phyloP scores from a whole-genome alignment of 768 basidiomycete genomes.

The Pulveroboletus sp. region DNA sequence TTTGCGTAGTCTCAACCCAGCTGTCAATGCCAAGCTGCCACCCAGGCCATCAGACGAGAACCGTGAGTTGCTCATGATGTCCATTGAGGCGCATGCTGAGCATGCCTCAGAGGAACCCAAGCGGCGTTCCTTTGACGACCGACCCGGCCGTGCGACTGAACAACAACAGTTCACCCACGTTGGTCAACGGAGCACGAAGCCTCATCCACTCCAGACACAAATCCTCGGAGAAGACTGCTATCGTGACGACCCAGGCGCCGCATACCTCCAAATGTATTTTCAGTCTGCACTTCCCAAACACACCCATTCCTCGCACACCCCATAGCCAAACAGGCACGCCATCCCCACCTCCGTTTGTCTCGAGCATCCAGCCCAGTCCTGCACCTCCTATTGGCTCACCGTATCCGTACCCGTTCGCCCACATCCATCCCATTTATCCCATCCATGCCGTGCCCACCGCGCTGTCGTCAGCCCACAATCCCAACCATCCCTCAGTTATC shows the following conservation, averaged over 20 bases:
- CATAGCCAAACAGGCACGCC: slow-evolving; percentile 73
- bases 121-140: slow-evolving; percentile 19
- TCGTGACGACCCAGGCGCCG: slow-evolving; percentile 58
- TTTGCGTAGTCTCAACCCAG: slow-evolving; percentile 56
- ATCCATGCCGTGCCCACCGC: slow-evolving; percentile 41
- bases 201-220: slow-evolving; percentile 38
- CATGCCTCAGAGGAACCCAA: slow-evolving; percentile 20
- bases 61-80: slow-evolving; percentile 25
- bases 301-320: slow-evolving; percentile 78
- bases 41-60: slow-evolving; percentile 23
- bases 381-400: slow-evolving; percentile 66
- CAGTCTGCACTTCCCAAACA: slow-evolving; percentile 63
- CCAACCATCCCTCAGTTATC: slow-evolving; percentile 47
- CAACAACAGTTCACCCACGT: slow-evolving; percentile 19
- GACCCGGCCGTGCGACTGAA: slow-evolving; percentile 16
- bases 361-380: slow-evolving; percentile 52
- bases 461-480: slow-evolving; percentile 37
- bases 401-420: slow-evolving; percentile 75
- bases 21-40: slow-evolving; percentile 47
- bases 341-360: slow-evolving; percentile 65
- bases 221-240: slow-evolving; percentile 57
- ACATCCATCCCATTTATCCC: slow-evolving; percentile 56
- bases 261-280: slow-evolving; percentile 59
- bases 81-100: slow-evolving; percentile 15
- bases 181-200: slow-evolving; percentile 29